Base-by-base conservation (phyloP, 768 basidiomycete genomes). In the Russula brevipes region DNA sequence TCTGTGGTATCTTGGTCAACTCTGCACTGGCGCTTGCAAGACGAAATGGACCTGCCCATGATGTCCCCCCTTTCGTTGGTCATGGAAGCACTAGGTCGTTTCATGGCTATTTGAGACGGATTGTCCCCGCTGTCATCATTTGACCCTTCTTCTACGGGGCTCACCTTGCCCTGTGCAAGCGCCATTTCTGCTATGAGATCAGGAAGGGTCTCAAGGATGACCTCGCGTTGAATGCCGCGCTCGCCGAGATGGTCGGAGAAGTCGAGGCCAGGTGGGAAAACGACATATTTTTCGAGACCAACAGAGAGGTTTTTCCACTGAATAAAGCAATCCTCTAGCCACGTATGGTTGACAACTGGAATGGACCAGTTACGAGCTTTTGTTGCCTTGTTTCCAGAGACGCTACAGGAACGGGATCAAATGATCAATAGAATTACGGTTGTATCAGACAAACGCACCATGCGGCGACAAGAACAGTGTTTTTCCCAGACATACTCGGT, bases 291-390 rank as follows among this genome's bases (percentile, higher is more conserved):
- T 54, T 85, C 82, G 17, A 79, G 73, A 0, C 81, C 85, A 12
- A 83, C 80, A 0, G 86, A 86, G 61, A 90, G 76, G 39, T 81
- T 79, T 52, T 81, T 81, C 94, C 94, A 97, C 56, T 85, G 80
- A 24, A 85, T 74, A 70, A 94, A 89, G 71, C 91, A 95, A 65
- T 94, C 91, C 70, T 97, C 94, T 3, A 97, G 79, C 92, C 93
- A 97, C 0, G 81, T 80, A 68, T 98, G 94, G 68, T 94, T 96
- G 11, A 95, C 88, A 61, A 94, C 79, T 0, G 92, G 87, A 64
- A 95, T 88, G 0, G 82, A 83, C 94, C 94, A 96, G 0, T 83
- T 76, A 8, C 79, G 76, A 0, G 93, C 91, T 69, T 89, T 89
- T 7, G 76, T 75, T 0, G 88, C 85, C 75, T 97, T 97, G 1